Conservation (phyloP, 495 filamentous ascomycete genomes). For the Aspergillus baeticus region DNA sequence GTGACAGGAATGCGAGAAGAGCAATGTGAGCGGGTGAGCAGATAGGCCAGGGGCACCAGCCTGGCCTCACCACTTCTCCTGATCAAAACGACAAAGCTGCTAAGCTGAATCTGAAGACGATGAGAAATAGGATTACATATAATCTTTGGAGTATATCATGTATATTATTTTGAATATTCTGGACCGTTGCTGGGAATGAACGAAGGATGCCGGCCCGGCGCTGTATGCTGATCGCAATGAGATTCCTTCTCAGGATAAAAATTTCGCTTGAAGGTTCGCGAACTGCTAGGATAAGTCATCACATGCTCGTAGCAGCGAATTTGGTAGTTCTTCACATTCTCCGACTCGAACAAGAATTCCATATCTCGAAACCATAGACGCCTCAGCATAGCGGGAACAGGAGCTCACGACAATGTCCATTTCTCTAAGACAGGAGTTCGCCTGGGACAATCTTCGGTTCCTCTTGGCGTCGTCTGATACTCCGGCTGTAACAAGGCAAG, state of each 20-base stretch:
- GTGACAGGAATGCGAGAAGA: too few species aligned
- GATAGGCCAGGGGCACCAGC: conserved; percentile 26
- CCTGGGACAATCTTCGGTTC: too few species aligned
- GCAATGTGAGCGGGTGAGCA: not conserved
- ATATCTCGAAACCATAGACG: not conserved
- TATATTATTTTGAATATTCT: not conserved
- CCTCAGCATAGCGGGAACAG: not conserved
- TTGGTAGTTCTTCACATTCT: too few species aligned
- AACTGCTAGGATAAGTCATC: not conserved
- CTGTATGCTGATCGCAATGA: conserved; percentile 7
- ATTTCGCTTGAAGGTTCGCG: not conserved
- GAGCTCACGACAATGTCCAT: not conserved
- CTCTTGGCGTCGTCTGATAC: conserved; percentile 6
- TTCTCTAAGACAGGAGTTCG: too few species aligned
- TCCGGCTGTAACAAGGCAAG: conserved; percentile 3
- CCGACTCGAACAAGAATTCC: not conserved
- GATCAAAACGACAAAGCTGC: too few species aligned
- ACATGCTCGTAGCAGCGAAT: not conserved
- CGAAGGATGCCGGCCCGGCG: not conserved
- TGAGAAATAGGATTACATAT: not conserved
- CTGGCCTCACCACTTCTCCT: conserved; percentile 14
- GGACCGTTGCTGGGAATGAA: too few species aligned
- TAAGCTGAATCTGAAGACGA: not conserved
- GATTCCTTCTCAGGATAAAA: not conserved
- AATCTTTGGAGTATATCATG: conserved; percentile 1